Evolutionary conservation across 352 stramenopile species (phyloP).

Genomic region (Phytophthora hybrid): DNA sequence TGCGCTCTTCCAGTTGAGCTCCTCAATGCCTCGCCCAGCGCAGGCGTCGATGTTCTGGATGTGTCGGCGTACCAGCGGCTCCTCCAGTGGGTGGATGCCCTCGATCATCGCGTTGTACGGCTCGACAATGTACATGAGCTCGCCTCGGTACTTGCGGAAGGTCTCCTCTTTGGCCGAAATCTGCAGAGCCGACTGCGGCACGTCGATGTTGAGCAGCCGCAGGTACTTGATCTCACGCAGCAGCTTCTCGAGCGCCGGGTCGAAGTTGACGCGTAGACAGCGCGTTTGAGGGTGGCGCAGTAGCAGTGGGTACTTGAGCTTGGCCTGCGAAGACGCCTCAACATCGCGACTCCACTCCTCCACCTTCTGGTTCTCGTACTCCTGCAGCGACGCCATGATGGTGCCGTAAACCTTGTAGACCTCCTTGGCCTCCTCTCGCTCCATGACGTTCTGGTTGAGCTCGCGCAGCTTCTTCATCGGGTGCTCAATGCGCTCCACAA

Average conservation of each 20-base stretch:
- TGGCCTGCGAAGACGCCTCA: conserved; percentile 94
- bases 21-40: conserved; percentile 93
- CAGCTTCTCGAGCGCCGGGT: conserved; percentile 96
- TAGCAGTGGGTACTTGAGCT: conserved; percentile 96
- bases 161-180: conserved; percentile 97
- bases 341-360: conserved; percentile 97
- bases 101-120: conserved; percentile 98
- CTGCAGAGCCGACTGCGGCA: conserved; percentile 94
- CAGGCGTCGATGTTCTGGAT: conserved; percentile 96
- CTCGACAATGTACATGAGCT: conserved; percentile 98
- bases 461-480: conserved; percentile 97
- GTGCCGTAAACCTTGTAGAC: conserved; percentile 98
- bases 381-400: conserved; percentile 96
- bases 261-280: conserved; percentile 97
- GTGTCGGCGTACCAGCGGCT: conserved; percentile 95
- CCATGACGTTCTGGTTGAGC: conserved; percentile 97
- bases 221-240: conserved; percentile 99
- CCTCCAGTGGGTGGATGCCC: conserved; percentile 96
- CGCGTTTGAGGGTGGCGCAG: conserved; percentile 90
- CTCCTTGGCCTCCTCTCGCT: conserved; percentile 98
- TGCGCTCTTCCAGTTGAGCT: conserved; percentile 97
- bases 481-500: conserved; percentile 97
- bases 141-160: conserved; percentile 96
- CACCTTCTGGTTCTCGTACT: conserved; percentile 98
- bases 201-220: conserved; percentile 93